A percentile compares a stretch with the other conserved stretches of the same genome.
These are phyloP conservation scores for Potentilla sterilis DNA, from an alignment of 306 rosid genomes.

Conservation along the genomic window DNA sequence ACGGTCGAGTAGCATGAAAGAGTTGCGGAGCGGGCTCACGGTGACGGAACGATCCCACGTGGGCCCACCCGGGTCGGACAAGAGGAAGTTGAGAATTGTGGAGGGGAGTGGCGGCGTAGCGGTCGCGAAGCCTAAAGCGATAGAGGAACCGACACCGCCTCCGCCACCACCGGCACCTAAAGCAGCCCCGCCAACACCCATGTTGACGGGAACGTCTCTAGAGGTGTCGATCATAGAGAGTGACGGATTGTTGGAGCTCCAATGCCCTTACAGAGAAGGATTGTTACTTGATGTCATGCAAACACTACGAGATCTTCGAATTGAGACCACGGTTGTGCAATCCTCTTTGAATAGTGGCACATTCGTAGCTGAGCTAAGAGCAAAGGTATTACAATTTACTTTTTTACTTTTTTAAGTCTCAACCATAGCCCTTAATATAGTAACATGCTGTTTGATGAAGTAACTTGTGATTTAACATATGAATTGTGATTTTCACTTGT, in stretches of 20 bases:
- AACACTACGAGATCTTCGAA: slow-evolving; percentile 54
- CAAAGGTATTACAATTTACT: slow-evolving; percentile 37
- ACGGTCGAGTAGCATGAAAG: slow-evolving; percentile 31
- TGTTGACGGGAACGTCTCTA: slow-evolving; percentile 40
- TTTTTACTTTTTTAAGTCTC: too few relatives aligned
- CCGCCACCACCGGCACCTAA: neutral
- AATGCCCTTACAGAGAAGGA: slow-evolving; percentile 73
- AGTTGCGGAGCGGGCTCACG: slow-evolving; percentile 32
- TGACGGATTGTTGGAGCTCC: slow-evolving; percentile 82
- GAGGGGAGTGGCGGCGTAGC: slow-evolving; percentile 48
- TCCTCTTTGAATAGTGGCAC: slow-evolving; percentile 66
- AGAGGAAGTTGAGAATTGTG: slow-evolving; percentile 66
- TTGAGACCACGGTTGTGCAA: slow-evolving; percentile 70
- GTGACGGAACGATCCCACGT: neutral
- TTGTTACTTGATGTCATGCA: slow-evolving; percentile 74
- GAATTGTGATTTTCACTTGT: neutral
- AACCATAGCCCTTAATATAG: neutral
- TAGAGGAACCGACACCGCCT: slow-evolving; percentile 10
- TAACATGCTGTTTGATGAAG: too few relatives aligned
- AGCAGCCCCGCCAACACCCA: neutral
- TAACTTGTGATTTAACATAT: neutral
- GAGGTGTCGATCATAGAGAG: slow-evolving; percentile 89
- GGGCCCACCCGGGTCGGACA: slow-evolving; percentile 32
- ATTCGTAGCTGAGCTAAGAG: slow-evolving; percentile 68
- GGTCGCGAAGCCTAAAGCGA: slow-evolving; percentile 39